Evolutionary conservation across 441 rosid species (phyloP), one percentile per base, ranked within the genome.

Genomic region (Populus hybrid): DNA sequence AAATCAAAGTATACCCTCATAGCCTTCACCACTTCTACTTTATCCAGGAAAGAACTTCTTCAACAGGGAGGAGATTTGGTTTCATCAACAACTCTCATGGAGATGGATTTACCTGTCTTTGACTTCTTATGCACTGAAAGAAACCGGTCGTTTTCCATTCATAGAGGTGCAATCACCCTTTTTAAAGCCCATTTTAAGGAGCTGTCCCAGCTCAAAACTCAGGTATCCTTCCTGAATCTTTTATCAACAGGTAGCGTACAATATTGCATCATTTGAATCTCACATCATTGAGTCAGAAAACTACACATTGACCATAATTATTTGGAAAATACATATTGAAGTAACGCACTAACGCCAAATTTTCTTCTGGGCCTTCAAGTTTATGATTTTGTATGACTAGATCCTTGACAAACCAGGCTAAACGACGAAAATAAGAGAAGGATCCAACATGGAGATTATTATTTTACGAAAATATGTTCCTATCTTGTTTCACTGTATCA

Each of bases 121-220:
- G 85, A 81, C 2, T 92, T 87, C 81, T 82, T 90, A 42, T 77
- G 81, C 83, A 81, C 89, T 63, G 67, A 82, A 76, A 73, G 70
- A 24, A 79, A 67, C 30, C 74, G 86, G 4, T 76, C 84, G 5
- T 87, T 85, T 82, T 82, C 86, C 77, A 69, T 94, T 46, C 83
- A 81, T 72, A 61, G 72, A 71, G 77, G 77, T 40, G 90, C 92
- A 68, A 75, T 81, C 18, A 0, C 78, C 46, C 88, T 85, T 24
- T 93, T 92, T 69, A 14, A 2, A 24, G 42, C 79, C 73, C 42
- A 79, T n/a, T 32, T 14, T 12, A 12, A 54, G 32, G 67, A 77
- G 23, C 92, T 94, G 68, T 11, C 67, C 24, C 5, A 10, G 9
- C 83, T 88, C 34, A 87, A 75, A 86, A 6, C 16, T 40, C 50